Base-by-base conservation (phyloP, 148 eudicot species). In the Nepenthes gracilis region DNA sequence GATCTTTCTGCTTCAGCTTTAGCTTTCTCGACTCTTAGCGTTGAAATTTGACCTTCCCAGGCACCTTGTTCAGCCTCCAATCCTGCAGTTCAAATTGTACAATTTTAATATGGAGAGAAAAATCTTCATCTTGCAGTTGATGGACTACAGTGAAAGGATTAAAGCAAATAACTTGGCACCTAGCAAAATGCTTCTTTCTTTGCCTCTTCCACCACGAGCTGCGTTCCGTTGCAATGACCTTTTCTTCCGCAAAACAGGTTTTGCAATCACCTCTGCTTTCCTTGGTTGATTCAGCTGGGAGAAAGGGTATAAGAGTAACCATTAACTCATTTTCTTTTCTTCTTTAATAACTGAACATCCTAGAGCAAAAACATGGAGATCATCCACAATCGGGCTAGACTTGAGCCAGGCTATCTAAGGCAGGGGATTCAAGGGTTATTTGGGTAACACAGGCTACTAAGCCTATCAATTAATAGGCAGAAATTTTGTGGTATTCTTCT, bases 221-320 rank as follows among this genome's bases (percentile, higher is more conserved):
- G 1, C 54, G 14, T 65, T 78, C 33, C 90, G 80, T 64, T 85
- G 82, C 37, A 84, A 62, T 10, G 95, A 82, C 72, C 97, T 71
- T 64, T 84, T 90, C 88, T 86, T 90, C 6, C 95, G 81, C 37
- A 84, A 50, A 65, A 82, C 71, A 14, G 84, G 68, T 59, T 82
- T 81, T 14, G 80, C 51, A 37, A 72, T 66, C 38, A 82, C 57
- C 50, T 73, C 48, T 54, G 75, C 56, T 72, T 63, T 75, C 67
- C 64, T 80, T 5, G 76, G 81, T 59, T 80, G 72, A 72, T 86
- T 82, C 58, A 62, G 66, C 97, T 90, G 48, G 6, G 0, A 45
- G 48, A 6, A 45, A 45, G 11, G 8, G 11, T 11, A 45, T 5
- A 45, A 11, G 11, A 11, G 48, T 45, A 6, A 45, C 11, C 6